Conservation (phyloP, 331 rosid genomes). For the Cydonia oblonga region DNA sequence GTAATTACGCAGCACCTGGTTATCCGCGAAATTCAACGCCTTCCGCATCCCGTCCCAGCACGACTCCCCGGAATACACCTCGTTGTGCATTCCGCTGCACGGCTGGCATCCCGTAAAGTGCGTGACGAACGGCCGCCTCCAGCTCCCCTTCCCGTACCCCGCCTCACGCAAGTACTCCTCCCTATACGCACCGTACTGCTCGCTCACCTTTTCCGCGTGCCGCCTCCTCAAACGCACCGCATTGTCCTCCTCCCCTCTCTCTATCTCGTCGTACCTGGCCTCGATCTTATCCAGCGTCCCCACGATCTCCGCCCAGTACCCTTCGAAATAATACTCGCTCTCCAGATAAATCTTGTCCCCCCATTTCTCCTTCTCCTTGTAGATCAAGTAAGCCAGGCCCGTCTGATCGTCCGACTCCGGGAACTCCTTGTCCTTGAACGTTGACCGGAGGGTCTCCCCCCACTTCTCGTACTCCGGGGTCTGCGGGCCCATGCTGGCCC, state of each 20-base stretch:
- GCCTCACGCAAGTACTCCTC: constrained; percentile 36
- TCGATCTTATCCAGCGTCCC: constrained; percentile 25
- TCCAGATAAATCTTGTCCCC: constrained; percentile 65
- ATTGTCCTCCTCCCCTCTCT: constrained; percentile 11
- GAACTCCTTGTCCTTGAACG: constrained; percentile 59
- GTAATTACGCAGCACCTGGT: constrained; percentile 53
- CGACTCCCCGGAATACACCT: constrained; percentile 41
- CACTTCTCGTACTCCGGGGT: constrained; percentile 51
- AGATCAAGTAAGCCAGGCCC: constrained; percentile 63
- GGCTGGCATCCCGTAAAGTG: constrained; percentile 91
- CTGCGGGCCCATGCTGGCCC: constrained; percentile 90
- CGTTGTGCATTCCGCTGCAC: constrained; percentile 60
- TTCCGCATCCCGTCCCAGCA: constrained; percentile 76
- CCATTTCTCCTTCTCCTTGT: constrained; percentile 48
- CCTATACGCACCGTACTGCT: constrained; percentile 41
- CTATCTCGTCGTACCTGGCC: constrained; percentile 30
- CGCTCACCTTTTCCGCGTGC: constrained; percentile 72
- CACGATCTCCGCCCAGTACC: constrained; percentile 69
- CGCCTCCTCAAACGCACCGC: constrained; percentile 39
- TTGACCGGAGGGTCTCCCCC: constrained; percentile 40
- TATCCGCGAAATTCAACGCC: constrained; percentile 70
- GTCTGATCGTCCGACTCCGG: constrained; percentile 96
- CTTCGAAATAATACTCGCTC: constrained; percentile 55
- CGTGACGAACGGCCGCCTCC: constrained; percentile 65
- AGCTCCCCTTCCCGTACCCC: constrained; percentile 36